Conservation (phyloP, 345 rosid species). For the Abelmoschus esculentus region DNA sequence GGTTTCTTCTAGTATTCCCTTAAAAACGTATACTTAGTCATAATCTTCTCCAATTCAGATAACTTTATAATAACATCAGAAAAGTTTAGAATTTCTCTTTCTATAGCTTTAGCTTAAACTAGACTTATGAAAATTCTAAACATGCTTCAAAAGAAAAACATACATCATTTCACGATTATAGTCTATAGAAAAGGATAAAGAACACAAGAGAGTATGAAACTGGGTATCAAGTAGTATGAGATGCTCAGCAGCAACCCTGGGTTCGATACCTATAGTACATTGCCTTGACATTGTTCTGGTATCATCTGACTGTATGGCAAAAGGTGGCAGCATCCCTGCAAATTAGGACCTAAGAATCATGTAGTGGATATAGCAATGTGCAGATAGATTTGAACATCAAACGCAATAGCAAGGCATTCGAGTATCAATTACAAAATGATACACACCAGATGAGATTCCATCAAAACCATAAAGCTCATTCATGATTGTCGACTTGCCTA, state of each 20-base stretch:
- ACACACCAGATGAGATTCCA: conserved; percentile 57
- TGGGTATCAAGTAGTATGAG: conserved; percentile 82
- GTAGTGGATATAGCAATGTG: neutral
- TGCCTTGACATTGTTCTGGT: conserved; percentile 59
- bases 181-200: neutral
- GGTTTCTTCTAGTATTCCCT: neutral
- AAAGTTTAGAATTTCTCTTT: neutral
- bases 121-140: neutral
- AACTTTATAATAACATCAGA: neutral
- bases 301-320: conserved; percentile 55
- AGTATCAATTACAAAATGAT: neutral
- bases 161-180: too few species aligned
- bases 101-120: neutral
- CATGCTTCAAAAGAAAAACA: neutral
- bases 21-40: neutral
- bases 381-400: neutral
- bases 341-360: conserved; percentile 9
- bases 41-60: neutral
- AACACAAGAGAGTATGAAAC: conserved; percentile 28
- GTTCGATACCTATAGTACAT: conserved; percentile 64
- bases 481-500: conserved; percentile 74
- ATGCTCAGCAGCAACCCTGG: conserved; percentile 68
- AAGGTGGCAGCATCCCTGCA: conserved; percentile 77
- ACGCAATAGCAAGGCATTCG: neutral
- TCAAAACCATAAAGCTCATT: conserved; percentile 76